Evolutionary conservation across 495 filamentous ascomycete genomes (phyloP).

Genomic region (Podospora conica): DNA sequence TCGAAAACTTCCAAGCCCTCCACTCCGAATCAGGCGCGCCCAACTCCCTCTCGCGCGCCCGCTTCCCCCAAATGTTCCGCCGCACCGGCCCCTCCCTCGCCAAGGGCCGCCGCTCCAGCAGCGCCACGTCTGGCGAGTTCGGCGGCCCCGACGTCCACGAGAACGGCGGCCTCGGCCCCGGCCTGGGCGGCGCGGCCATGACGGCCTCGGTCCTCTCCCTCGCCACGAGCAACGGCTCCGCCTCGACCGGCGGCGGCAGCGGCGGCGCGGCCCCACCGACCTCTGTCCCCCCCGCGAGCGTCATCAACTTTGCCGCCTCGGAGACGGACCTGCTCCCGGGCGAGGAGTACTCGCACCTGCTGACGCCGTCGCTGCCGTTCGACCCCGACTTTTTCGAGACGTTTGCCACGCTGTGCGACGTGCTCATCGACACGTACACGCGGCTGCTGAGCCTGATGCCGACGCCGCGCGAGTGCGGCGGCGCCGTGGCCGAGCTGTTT

Average conservation of each 20-base stretch:
- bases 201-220: background rate
- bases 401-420: slow-evolving; percentile 95
- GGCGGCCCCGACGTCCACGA: slow-evolving; percentile 24
- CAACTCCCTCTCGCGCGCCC: slow-evolving; percentile 66
- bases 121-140: slow-evolving; percentile 36
- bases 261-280: background rate
- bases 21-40: slow-evolving; percentile 71
- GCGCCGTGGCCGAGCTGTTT: slow-evolving; percentile 70
- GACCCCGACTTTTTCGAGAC: slow-evolving; percentile 97
- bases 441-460: slow-evolving; percentile 66
- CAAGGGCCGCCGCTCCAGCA: slow-evolving; percentile 68
- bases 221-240: background rate
- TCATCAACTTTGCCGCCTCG: slow-evolving; percentile 41
- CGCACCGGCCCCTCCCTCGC: slow-evolving; percentile 35
- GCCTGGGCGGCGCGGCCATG: background rate
- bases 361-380: slow-evolving; percentile 90
- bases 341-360: slow-evolving; percentile 81
- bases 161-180: background rate
- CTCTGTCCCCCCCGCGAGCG: slow-evolving; percentile 21
- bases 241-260: background rate
- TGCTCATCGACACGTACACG: slow-evolving; percentile 87
- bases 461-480: slow-evolving; percentile 54
- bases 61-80: slow-evolving; percentile 87
- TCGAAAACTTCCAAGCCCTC: slow-evolving; percentile 83
- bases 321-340: slow-evolving; percentile 51